These are phyloP conservation scores for Fusarium verticillioides DNA, from an alignment of 2,329 filamentous ascomycete species.

Conservation along the genomic window DNA sequence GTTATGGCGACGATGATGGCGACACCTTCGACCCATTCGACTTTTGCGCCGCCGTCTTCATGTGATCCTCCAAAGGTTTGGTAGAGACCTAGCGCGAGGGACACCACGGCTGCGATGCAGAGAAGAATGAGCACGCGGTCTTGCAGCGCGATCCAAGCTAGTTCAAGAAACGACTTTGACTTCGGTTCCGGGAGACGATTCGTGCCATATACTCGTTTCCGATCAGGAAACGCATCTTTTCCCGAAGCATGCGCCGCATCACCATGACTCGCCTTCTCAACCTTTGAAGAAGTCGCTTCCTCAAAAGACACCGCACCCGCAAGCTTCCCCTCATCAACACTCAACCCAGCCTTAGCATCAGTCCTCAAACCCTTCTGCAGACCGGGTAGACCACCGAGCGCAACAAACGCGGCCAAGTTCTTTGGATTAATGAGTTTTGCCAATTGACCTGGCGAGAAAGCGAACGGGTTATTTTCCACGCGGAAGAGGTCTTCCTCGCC, in stretches of 20 bases:
- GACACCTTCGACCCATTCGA: constrained; percentile 75
- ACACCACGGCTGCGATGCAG: constrained; percentile 72
- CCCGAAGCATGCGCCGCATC: not conserved
- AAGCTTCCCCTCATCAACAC: constrained; percentile 75
- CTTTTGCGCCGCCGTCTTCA: constrained; percentile 55
- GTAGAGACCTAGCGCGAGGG: constrained; percentile 73
- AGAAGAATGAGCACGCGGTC: constrained; percentile 74
- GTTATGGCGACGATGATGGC: constrained; percentile 74
- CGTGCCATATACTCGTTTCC: constrained; percentile 30
- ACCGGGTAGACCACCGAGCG: constrained; percentile 78
- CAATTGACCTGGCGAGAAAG: constrained; percentile 81
- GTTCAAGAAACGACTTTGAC: constrained; percentile 65
- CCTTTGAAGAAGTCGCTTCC: constrained; percentile 58
- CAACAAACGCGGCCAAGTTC: constrained; percentile 80
- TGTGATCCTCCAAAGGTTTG: constrained; percentile 66
- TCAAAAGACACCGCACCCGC: constrained; percentile 74
- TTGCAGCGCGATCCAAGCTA: constrained; percentile 76
- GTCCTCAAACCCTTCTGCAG: constrained; percentile 80
- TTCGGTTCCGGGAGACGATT: constrained; percentile 73
- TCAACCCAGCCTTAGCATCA: constrained; percentile 76
- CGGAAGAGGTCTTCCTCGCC: constrained; percentile 77
- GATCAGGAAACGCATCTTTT: constrained; percentile 29
- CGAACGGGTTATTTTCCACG: constrained; percentile 82
- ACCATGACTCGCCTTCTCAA: not conserved
- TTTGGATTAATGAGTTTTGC: constrained; percentile 88